These are phyloP conservation scores for Cercospora sp. DNA, from an alignment of 2,329 filamentous ascomycete species.

Conservation along the genomic window DNA sequence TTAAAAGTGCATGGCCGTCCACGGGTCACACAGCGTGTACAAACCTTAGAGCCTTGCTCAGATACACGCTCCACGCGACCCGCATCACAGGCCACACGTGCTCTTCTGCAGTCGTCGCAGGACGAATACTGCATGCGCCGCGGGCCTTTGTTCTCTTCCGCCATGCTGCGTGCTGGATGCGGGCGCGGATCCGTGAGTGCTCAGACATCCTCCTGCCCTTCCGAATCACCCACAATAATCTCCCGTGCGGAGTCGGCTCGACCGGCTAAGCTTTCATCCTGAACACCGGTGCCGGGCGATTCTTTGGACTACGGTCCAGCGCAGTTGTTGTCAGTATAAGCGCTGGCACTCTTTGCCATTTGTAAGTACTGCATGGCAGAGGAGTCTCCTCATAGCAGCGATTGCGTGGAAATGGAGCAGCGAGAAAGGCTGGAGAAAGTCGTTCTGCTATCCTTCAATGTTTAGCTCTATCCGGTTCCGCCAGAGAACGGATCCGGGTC, in stretches of 20 bases:
- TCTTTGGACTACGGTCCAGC: not conserved
- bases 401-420: not conserved
- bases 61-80: slow-evolving; percentile 1
- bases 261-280: not conserved
- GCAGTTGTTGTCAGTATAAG: not conserved
- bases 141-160: slow-evolving; percentile 6
- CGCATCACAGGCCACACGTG: slow-evolving; percentile 11
- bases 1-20: not conserved
- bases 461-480: not conserved
- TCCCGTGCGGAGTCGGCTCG: not conserved
- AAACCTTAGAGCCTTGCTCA: slow-evolving; percentile 6
- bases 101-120: slow-evolving; percentile 10
- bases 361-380: not conserved
- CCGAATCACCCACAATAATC: not conserved
- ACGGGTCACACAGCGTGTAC: slow-evolving; percentile 2
- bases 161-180: not conserved
- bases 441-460: not conserved
- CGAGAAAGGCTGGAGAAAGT: too few relatives aligned
- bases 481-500: not conserved
- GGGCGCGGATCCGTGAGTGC: not conserved
- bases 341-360: not conserved
- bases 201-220: not conserved
- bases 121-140: slow-evolving; percentile 8
- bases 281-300: not conserved
- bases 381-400: not conserved